Evolutionary conservation across 192 early-diverging fungal genomes (phyloP), one percentile per base, ranked within the genome.

Genomic region (Linnemannia exigua): DNA sequence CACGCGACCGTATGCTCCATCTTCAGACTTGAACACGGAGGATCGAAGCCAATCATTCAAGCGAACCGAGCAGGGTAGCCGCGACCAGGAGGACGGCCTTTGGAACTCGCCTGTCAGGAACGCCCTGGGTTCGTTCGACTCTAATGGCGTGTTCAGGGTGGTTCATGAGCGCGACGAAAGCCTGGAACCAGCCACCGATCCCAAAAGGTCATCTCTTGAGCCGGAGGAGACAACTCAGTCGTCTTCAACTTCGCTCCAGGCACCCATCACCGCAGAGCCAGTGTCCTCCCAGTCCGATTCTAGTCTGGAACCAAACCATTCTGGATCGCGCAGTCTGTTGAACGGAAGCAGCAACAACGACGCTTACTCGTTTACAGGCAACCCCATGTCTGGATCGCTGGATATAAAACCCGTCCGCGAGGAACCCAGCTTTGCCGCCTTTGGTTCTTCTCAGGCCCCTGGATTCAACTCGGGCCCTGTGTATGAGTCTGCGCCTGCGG

Each of bases 91-190:
- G 22, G 88, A 83, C 19, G 75, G 46, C n/a, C 76, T 89, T 36
- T 84, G 87, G 76, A 92, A 93, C 76, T 85, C 87, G 35, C 88
- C 90, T 28, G 89, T 76, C 36, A 89, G 93, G 54, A 83, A 89
- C 52, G 82, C 83, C 19, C 88, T 94, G 7, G 93, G 93, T 1
- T 89, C 92, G 48, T 94, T 94, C 89, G 92, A 92, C 47, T 82
- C 88, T 7, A 92, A 93, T 66, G 93, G 93, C 33, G 90, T 94
- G 38, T 94, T 94, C 73, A 88, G 92, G 19, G 90, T 93, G 75
- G 81, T 85, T 17, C 83, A 76, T 17, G 76, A 75, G 31, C 87
- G 87, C 48, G 89, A 63, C 28, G 58, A 63, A 3, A 63, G 58
- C 14, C 31, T 63, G 58, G 58, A 63, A 31, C 58, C 58, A 25